Evolutionary conservation across 768 basidiomycete genomes (phyloP), one percentile per base, ranked within the genome.

Genomic region (Podaxis pistillaris): DNA sequence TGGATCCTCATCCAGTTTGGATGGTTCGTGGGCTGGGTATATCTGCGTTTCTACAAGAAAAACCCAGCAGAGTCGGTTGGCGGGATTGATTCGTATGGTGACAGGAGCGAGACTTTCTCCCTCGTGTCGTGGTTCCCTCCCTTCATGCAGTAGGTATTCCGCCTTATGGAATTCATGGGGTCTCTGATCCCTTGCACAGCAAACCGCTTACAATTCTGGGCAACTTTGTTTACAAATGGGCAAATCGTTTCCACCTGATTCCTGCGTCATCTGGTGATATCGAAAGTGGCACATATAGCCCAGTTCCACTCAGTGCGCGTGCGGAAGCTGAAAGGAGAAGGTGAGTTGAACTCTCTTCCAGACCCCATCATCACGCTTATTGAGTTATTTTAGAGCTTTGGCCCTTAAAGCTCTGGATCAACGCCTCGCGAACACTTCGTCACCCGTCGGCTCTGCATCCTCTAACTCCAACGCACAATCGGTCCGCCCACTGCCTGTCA

Each of bases 101-200:
- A 99, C 72, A 81, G 95, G 65, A 94, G 91, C 75, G 97, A 99
- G 73, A 98, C 96, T 4, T 99, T 99, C 71, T 89, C 94, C 30
- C 87, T 99, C 69, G 81, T 94, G 17, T 88, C 88, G 62, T 99
- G 96, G 94, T 99, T 99, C 83, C 97, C 97, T 64, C 94, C 96
- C 15, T 86, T 96, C 72, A 75, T 94, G 66, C 93, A 97, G 96
- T 98, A 66, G 74, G 91, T 84, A 19, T 1, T 4, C 30, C 30
- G 22, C 22, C 19, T 24, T 49, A 58, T 19, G 44, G 19, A 26
- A 41, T 54, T 6, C 11, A 26, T 50, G 38, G 30, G 47, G 17
- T 50, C 37, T 12, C 15, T 63, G n/a, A 65, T 58, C 36, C 24
- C 49, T 19, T 22, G 36, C 53, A 38, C 62, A 96, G 95, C 68